A percentile compares a stretch with the other conserved stretches of the same genome.
phyloP scores from a whole-genome alignment of 164 flowering plant species.

The Magnolia changhungtana region DNA sequence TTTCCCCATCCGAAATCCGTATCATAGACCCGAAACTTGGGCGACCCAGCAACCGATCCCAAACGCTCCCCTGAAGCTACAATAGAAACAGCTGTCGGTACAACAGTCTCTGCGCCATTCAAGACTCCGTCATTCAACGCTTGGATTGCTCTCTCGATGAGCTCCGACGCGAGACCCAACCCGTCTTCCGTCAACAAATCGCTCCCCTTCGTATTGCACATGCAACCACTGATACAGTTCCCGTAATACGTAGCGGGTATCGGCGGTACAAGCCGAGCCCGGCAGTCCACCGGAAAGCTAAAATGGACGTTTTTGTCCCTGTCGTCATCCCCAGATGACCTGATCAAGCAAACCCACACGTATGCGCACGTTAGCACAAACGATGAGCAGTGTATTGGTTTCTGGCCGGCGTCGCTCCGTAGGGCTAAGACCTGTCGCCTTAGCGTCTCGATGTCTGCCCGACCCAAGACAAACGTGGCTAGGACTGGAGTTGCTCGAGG shows the following conservation, averaged over 20 bases:
- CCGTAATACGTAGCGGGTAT: slow-evolving; percentile 29
- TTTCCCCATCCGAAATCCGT: slow-evolving; percentile 48
- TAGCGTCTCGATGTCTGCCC: slow-evolving; percentile 18
- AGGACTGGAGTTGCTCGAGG: neutral
- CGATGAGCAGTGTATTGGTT: slow-evolving; percentile 11
- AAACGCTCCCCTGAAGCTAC: neutral
- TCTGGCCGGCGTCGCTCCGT: neutral
- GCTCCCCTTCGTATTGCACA: neutral
- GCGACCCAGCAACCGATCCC: slow-evolving; percentile 34
- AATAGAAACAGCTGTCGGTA: neutral
- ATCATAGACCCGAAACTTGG: slow-evolving; percentile 31
- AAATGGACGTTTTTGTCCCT: neutral
- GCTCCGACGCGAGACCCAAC: slow-evolving; percentile 16
- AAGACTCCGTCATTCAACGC: slow-evolving; percentile 6
- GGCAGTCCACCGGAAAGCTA: slow-evolving; percentile 20
- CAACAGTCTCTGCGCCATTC: slow-evolving; percentile 6
- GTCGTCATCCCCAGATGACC: neutral
- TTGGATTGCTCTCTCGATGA: slow-evolving; percentile 16
- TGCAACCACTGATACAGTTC: slow-evolving; percentile 14
- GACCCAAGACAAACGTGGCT: neutral
- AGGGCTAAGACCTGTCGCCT: slow-evolving; percentile 11
- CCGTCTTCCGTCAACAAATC: slow-evolving; percentile 26
- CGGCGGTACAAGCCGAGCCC: slow-evolving; percentile 24
- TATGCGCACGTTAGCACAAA: slow-evolving; percentile 26
- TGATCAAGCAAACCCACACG: slow-evolving; percentile 22